Evolutionary conservation across 306 rosid species (phyloP).

Genomic region (Castanea sativa): DNA sequence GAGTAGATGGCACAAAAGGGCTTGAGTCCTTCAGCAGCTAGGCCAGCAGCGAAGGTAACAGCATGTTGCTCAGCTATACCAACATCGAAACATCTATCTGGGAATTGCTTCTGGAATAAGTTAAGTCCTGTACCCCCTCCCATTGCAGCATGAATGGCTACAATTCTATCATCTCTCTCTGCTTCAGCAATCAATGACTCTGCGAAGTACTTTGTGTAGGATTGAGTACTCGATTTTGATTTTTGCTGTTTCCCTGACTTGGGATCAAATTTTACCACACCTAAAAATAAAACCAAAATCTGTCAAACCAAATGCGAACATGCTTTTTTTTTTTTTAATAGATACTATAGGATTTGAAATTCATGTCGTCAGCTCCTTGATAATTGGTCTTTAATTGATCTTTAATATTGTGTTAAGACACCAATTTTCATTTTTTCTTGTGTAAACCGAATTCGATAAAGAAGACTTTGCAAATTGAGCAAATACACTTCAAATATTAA

Average conservation of each 20-base stretch:
- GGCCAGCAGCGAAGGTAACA: slow-evolving; percentile 64
- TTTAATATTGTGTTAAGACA: no score
- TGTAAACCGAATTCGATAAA: no score
- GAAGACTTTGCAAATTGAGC: no score
- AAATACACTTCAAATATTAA: no score
- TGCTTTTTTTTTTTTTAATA: no score
- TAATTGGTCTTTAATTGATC: no score
- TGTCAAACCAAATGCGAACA: no score
- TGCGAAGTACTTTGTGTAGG: slow-evolving; percentile 56
- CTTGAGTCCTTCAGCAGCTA: slow-evolving; percentile 57
- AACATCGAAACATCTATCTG: slow-evolving; percentile 62
- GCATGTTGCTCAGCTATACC: slow-evolving; percentile 78
- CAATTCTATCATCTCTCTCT: slow-evolving; percentile 42
- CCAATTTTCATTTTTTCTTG: no score
- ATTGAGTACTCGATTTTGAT: slow-evolving; percentile 28
- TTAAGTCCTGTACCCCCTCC: slow-evolving; percentile 82
- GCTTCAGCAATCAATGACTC: slow-evolving; percentile 64
- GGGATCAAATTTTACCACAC: slow-evolving; percentile 62
- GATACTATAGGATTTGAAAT: no score
- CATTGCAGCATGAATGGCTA: slow-evolving; percentile 74
- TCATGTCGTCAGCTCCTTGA: no score
- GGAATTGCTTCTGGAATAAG: slow-evolving; percentile 53
- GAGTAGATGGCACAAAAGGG: slow-evolving; percentile 71
- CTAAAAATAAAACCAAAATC: slow-evolving; percentile 24
- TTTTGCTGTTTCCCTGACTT: slow-evolving; percentile 55